Evolutionary conservation across 2,329 filamentous ascomycete species (phyloP).

Genomic region (Aspergillus japonicus): DNA sequence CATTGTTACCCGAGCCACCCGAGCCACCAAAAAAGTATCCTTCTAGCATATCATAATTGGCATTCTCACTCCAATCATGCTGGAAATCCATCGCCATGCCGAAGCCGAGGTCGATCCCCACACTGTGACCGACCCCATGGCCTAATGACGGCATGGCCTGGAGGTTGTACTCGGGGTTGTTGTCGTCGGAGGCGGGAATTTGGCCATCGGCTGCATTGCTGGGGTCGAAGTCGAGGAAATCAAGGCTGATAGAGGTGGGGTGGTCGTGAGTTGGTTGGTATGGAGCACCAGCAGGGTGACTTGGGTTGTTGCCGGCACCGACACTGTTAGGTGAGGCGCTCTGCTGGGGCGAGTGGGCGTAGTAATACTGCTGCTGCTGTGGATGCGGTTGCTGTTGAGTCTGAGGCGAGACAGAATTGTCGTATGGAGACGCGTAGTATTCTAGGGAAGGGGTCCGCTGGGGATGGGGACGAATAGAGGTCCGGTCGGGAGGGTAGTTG

Average conservation of each 20-base stretch:
- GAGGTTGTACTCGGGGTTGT: conserved; percentile 27
- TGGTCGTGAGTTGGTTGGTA: conserved; percentile 22
- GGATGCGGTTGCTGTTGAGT: conserved; percentile 24
- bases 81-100: conserved; percentile 47
- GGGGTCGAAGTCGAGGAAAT: conserved; percentile 55
- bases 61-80: conserved; percentile 51
- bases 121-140: conserved; percentile 35
- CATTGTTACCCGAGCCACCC: conserved; percentile 34
- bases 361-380: conserved; percentile 32
- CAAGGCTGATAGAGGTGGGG: conserved; percentile 46
- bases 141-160: conserved; percentile 32
- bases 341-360: conserved; percentile 35
- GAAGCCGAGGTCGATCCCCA: conserved; percentile 46
- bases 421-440: conserved; percentile 35
- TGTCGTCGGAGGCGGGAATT: conserved; percentile 28
- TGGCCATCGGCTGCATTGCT: conserved; percentile 28
- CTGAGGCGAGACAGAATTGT: conserved; percentile 33
- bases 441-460: conserved; percentile 34
- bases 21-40: conserved; percentile 56
- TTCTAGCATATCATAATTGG: conserved; percentile 52
- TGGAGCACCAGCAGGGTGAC: conserved; percentile 9
- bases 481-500: conserved; percentile 24
- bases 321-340: conserved; percentile 32
- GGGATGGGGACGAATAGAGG: conserved; percentile 22
- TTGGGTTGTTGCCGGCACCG: conserved; percentile 24